These are phyloP conservation scores for Colletotrichum liaoningense DNA, from an alignment of 2,329 filamentous ascomycete species.

Conservation along the genomic window DNA sequence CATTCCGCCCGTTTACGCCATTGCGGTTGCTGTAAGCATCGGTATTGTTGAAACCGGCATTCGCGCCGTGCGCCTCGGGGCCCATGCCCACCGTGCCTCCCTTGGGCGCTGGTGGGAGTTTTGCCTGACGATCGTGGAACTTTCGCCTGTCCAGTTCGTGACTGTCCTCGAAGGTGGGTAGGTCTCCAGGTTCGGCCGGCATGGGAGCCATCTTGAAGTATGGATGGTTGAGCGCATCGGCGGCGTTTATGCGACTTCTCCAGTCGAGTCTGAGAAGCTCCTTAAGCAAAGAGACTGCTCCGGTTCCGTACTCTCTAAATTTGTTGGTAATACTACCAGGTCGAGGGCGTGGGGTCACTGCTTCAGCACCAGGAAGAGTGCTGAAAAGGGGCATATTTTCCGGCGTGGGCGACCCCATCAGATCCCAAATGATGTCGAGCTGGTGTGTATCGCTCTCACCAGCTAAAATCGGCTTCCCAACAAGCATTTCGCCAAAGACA, in stretches of 20 bases:
- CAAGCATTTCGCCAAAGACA: constrained; percentile 98
- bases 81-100: constrained; percentile 89
- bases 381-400: constrained; percentile 95
- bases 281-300: constrained; percentile 81
- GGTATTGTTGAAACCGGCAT: constrained; percentile 61
- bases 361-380: constrained; percentile 83
- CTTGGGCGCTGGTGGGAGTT: constrained; percentile 88
- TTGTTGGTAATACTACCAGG: constrained; percentile 75
- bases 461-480: constrained; percentile 90
- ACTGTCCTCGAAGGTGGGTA: constrained; percentile 93
- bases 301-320: constrained; percentile 80
- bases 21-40: constrained; percentile 63
- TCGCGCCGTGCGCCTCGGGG: constrained; percentile 59
- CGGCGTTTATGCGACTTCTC: constrained; percentile 88
- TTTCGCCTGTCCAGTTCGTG: constrained; percentile 96
- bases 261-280: constrained; percentile 91
- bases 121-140: constrained; percentile 86
- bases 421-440: constrained; percentile 91
- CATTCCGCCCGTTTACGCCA: constrained; percentile 60
- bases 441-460: constrained; percentile 92
- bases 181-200: constrained; percentile 84
- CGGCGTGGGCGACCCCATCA: constrained; percentile 90
- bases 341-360: constrained; percentile 71
- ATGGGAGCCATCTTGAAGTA: constrained; percentile 87
- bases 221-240: constrained; percentile 90